Evolutionary conservation across 345 rosid species (phyloP).

Genomic region (Populus tremula): DNA sequence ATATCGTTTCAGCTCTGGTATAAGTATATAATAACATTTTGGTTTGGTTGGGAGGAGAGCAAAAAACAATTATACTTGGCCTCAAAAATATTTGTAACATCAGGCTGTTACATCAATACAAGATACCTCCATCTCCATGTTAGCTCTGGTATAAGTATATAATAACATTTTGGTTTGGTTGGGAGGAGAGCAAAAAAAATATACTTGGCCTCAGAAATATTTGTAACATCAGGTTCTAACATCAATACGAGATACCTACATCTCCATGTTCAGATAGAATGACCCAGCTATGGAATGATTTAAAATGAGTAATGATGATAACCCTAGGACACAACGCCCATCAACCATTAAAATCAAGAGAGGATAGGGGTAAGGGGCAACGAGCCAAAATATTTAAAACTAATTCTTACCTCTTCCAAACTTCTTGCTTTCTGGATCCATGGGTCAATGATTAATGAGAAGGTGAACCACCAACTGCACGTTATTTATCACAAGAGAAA

Average conservation of each 20-base stretch:
- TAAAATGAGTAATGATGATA: not conserved
- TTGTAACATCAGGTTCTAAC: too few species aligned
- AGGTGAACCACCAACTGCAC: slow-evolving; percentile 40
- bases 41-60: not conserved
- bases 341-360: not conserved
- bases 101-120: too few species aligned
- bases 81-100: too few species aligned
- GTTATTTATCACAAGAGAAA: not conserved
- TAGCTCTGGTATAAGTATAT: not conserved
- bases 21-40: not conserved
- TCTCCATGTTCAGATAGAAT: not conserved
- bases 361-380: not conserved
- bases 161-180: not conserved
- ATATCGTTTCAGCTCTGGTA: not conserved
- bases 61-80: not conserved
- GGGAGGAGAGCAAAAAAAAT: not conserved
- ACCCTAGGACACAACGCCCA: not conserved
- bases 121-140: not conserved
- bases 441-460: slow-evolving; percentile 32
- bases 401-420: slow-evolving; percentile 61
- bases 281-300: not conserved
- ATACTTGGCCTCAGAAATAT: not conserved
- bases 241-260: too few species aligned
- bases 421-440: slow-evolving; percentile 67
- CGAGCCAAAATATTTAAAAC: not conserved